Conservation (phyloP, 2,329 filamentous ascomycete species). For the Mollisiaceae sp. region DNA sequence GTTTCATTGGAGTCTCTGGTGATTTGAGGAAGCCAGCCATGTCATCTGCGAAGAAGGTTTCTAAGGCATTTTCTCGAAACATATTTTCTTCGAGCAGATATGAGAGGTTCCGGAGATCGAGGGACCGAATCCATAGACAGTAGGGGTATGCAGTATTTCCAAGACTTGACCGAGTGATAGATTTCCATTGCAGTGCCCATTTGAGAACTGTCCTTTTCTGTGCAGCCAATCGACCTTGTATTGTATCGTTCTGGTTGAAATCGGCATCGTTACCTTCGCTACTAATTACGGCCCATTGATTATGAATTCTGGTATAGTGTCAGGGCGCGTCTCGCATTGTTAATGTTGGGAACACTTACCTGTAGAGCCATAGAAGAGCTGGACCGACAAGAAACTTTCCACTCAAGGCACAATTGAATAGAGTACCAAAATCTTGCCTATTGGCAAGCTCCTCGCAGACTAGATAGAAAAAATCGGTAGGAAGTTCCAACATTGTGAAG, state of each 20-base stretch:
- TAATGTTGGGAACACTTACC: constrained; percentile 48
- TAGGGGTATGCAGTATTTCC: constrained; percentile 70
- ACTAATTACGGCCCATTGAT: constrained; percentile 50
- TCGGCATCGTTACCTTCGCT: constrained; percentile 51
- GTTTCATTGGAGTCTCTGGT: constrained; percentile 41
- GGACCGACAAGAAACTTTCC: constrained; percentile 61
- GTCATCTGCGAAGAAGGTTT: constrained; percentile 48
- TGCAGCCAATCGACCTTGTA: constrained; percentile 26
- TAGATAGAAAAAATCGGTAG: constrained; percentile 21
- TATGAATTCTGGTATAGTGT: constrained; percentile 50
- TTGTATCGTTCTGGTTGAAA: constrained; percentile 29
- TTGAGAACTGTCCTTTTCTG: constrained; percentile 44
- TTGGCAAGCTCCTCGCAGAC: constrained; percentile 60
- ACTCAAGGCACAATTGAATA: constrained; percentile 63
- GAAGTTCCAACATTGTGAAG: constrained; percentile 24
- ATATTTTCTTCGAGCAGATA: constrained; percentile 61
- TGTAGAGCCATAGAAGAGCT: constrained; percentile 66
- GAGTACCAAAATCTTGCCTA: constrained; percentile 61
- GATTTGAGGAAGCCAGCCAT: constrained; percentile 44
- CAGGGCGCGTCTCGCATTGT: background rate
- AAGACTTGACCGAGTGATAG: constrained; percentile 69
- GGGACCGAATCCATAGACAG: constrained; percentile 66
- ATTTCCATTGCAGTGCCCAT: constrained; percentile 70
- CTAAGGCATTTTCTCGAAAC: constrained; percentile 37
- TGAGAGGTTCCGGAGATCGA: constrained; percentile 67